A percentile compares a stretch with the other conserved stretches of the same genome.
Conservation (phyloP, 306 rosid species). For the Rosa rugosa region DNA sequence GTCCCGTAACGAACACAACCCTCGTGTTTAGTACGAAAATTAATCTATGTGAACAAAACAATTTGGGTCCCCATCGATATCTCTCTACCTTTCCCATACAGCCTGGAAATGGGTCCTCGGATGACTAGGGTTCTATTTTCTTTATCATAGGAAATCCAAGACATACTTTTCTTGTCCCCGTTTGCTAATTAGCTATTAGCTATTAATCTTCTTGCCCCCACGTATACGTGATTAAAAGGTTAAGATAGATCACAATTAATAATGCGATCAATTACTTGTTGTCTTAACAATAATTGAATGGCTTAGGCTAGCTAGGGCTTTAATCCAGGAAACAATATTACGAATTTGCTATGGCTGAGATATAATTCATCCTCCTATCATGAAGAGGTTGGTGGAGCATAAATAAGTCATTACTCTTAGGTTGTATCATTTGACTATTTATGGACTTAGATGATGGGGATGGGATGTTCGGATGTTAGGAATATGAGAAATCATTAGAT, state of each 20-base stretch:
- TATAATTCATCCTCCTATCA: background rate
- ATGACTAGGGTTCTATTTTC: background rate
- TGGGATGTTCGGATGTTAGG: background rate
- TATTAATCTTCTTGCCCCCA: background rate
- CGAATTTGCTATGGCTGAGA: background rate
- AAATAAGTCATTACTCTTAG: background rate
- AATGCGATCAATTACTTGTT: background rate
- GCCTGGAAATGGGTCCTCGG: constrained; percentile 12
- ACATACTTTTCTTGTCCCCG: background rate
- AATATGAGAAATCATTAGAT: background rate
- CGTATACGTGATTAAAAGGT: background rate
- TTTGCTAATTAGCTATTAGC: background rate
- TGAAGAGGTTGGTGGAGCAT: background rate
- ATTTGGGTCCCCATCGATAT: background rate
- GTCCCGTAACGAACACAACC: background rate
- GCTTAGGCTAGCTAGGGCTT: background rate
- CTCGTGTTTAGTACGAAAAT: background rate
- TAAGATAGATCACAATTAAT: background rate
- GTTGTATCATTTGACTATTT: background rate
- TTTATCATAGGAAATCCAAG: background rate
- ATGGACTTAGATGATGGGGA: background rate
- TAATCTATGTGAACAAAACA: background rate
- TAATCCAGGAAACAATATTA: background rate
- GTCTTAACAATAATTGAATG: background rate
- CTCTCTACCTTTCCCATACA: background rate